Percentiles rank a stretch among this genome's conserved stretches.
Conservation (phyloP, 1,284 basidiomycete species). For the Ceratobasidium sp. region DNA sequence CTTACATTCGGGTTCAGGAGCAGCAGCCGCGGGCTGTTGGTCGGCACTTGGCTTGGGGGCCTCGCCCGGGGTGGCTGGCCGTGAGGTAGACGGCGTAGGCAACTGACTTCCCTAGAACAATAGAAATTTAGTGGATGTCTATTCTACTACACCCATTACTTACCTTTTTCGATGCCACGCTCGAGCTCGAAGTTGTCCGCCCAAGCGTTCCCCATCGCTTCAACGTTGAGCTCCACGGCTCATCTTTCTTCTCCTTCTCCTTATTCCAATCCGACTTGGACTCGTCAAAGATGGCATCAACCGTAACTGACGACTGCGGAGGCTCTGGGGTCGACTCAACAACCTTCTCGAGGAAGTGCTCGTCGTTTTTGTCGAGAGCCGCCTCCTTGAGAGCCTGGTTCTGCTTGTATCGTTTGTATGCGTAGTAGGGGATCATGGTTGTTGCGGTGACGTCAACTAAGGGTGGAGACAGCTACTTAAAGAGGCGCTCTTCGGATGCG, state of each 20-base stretch:
- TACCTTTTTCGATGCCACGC: slow-evolving; percentile 34
- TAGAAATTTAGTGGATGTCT: not conserved
- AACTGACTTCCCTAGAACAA: slow-evolving; percentile 1
- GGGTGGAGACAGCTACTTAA: too few species aligned
- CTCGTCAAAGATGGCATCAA: slow-evolving; percentile 37
- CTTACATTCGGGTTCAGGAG: slow-evolving; percentile 35
- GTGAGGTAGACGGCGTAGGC: slow-evolving; percentile 13
- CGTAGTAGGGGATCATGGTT: slow-evolving; percentile 40
- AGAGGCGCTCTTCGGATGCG: too few species aligned
- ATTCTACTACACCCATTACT: not conserved
- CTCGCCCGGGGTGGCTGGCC: slow-evolving; percentile 13
- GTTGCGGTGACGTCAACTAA: not conserved
- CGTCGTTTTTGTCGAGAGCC: slow-evolving; percentile 39
- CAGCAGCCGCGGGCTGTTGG: not conserved
- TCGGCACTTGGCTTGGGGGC: not conserved
- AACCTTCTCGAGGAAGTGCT: slow-evolving; percentile 26
- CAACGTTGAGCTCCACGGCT: slow-evolving; percentile 35
- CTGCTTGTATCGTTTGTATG: slow-evolving; percentile 42
- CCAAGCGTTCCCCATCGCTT: slow-evolving; percentile 39
- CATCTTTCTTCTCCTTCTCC: slow-evolving; percentile 30
- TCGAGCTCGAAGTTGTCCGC: slow-evolving; percentile 24
- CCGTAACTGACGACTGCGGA: slow-evolving; percentile 8
- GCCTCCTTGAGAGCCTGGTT: slow-evolving; percentile 36
- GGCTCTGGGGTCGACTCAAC: slow-evolving; percentile 27
- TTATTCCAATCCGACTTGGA: slow-evolving; percentile 34